Conservation (phyloP, 2,329 filamentous ascomycete genomes). For the Diaporthe capsici region DNA sequence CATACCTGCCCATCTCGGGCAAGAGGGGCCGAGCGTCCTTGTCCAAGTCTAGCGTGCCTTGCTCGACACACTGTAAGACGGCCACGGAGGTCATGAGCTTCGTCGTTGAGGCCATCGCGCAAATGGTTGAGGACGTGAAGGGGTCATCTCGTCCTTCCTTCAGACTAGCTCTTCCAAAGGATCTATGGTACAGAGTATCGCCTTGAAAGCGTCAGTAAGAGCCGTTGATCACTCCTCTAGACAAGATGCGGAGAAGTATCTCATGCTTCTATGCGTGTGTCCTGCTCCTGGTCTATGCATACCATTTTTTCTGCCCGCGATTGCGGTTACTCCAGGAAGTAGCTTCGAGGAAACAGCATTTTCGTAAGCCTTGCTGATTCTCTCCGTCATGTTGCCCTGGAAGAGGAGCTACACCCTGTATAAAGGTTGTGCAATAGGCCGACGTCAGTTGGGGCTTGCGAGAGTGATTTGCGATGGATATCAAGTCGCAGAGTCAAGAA, state of each 20-base stretch:
- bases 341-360: slow-evolving; percentile 44
- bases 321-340: slow-evolving; percentile 43
- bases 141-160: slow-evolving; percentile 44
- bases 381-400: background rate
- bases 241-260: too few relatives aligned
- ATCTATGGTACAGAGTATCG: slow-evolving; percentile 45
- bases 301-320: slow-evolving; percentile 46
- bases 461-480: background rate
- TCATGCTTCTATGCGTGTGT: background rate
- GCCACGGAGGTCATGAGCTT: slow-evolving; percentile 56
- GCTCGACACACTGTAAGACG: slow-evolving; percentile 58
- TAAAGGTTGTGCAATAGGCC: too few relatives aligned
- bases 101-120: slow-evolving; percentile 54
- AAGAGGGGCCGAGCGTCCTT: slow-evolving; percentile 54
- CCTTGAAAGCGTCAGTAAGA: slow-evolving; percentile 36
- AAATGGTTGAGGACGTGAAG: slow-evolving; percentile 46
- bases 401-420: background rate
- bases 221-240: background rate
- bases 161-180: slow-evolving; percentile 44
- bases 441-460: too few relatives aligned
- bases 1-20: slow-evolving; percentile 59
- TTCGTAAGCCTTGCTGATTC: slow-evolving; percentile 43
- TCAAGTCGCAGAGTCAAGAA: background rate
- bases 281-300: background rate
- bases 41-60: slow-evolving; percentile 52